Evolutionary conservation across 129 eudicot species (phyloP), one percentile per base, ranked within the genome.

Genomic region (Cynara cardunculus): DNA sequence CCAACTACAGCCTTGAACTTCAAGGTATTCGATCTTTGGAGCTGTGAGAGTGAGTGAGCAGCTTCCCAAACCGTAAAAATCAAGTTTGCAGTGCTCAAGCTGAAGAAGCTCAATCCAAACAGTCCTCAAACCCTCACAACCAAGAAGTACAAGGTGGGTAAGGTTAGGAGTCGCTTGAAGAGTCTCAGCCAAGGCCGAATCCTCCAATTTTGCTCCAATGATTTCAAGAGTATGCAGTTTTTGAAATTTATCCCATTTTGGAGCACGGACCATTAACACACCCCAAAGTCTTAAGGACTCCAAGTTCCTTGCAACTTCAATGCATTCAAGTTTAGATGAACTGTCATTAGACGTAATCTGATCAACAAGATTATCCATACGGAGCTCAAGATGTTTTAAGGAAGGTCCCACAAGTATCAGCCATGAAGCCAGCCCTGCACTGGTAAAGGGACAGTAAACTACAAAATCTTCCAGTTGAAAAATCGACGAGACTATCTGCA

Each of bases 1-100:
- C 88, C 90, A 87, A 72, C 99, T 82, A 82, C 94, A 94, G 14
- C 99, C 99, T 87, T 94, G 99, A 44, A 94, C 87, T 81, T 92
- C 97, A 78, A 94, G 97, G 25, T 61, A 75, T 69, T 88, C 89
- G 69, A 94, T 91, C 80, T 82, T 89, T 9, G 97, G 91, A 67
- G 96, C 88, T 31, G 82, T 77, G 64, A 94, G 78, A 11, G 87
- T 77, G 41, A 94, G 91, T 11, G 90, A 86, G 78, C 88, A 86
- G 49, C 88, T 82, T 13, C 96, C 96, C 26, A 49, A 34, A 1
- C 97, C 96, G 76, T 85, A 86, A 79, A 94, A 90, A 75, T 92
- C 97, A 80, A 94, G 92, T 73, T 85, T 92, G 64, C 96, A 94
- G 37, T 86, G 88, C 84, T 90, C 81, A 16, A 94, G 91, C 62